These are phyloP conservation scores for Neonectria coccinea DNA, from an alignment of 2,329 filamentous ascomycete species.

Conservation along the genomic window DNA sequence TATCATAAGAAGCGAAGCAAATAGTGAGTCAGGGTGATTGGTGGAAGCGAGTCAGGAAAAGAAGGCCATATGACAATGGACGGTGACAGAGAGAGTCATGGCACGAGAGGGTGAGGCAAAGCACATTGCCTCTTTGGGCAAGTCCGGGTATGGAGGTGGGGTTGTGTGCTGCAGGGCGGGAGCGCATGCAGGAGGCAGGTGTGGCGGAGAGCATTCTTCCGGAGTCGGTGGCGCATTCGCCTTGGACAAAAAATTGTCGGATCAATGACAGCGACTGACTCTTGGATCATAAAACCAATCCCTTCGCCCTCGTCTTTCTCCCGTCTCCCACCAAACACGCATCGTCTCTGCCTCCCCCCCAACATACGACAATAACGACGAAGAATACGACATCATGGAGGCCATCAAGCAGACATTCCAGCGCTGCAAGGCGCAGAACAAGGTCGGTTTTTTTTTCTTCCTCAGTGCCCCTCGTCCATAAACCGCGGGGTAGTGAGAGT, in stretches of 20 bases:
- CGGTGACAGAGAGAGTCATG: background rate
- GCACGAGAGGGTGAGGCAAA: slow-evolving; percentile 5
- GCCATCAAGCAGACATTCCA: slow-evolving; percentile 69
- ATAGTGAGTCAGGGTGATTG: background rate
- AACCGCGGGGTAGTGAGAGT: slow-evolving; percentile 41
- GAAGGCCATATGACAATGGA: background rate
- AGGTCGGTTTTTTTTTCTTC: slow-evolving; percentile 57
- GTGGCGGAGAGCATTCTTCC: slow-evolving; percentile 48
- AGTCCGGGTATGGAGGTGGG: slow-evolving; percentile 42
- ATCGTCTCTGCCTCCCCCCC: background rate
- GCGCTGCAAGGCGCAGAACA: slow-evolving; percentile 69
- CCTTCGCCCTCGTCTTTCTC: background rate
- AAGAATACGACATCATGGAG: slow-evolving; percentile 59
- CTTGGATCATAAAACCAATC: slow-evolving; percentile 25
- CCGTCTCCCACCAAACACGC: slow-evolving; percentile 15
- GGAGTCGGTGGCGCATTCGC: slow-evolving; percentile 43
- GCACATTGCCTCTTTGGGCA: slow-evolving; percentile 45
- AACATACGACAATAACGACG: background rate
- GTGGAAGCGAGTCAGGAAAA: background rate
- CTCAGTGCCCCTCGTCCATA: slow-evolving; percentile 38
- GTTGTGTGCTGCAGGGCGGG: slow-evolving; percentile 40
- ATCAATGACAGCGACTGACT: slow-evolving; percentile 13
- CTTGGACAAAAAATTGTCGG: slow-evolving; percentile 9
- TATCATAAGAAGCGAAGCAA: background rate
- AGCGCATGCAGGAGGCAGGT: slow-evolving; percentile 39